A percentile compares a stretch with the other conserved stretches of the same genome.
Conservation (phyloP, 2,329 filamentous ascomycete species). For the Chalara sp. region DNA sequence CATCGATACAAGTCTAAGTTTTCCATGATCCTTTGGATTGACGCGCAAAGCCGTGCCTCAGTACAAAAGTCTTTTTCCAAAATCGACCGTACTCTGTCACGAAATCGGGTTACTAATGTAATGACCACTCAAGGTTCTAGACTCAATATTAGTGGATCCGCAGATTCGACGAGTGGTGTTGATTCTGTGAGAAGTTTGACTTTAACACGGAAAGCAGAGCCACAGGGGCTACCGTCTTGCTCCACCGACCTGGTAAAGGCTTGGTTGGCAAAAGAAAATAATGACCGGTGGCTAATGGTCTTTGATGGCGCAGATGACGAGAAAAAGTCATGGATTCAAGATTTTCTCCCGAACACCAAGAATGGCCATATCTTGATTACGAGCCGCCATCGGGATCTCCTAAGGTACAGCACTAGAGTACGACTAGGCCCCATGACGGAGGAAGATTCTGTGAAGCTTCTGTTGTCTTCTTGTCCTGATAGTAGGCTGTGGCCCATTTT, state of each 20-base stretch:
- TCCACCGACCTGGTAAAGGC: not conserved
- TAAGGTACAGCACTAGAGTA: slow-evolving; percentile 6
- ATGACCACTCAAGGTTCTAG: too few relatives aligned
- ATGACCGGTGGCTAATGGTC: slow-evolving; percentile 9
- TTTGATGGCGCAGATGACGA: slow-evolving; percentile 9
- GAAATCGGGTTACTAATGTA: too few relatives aligned
- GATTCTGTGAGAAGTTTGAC: too few relatives aligned
- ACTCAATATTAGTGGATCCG: too few relatives aligned
- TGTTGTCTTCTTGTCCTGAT: slow-evolving; percentile 4
- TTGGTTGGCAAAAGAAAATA: slow-evolving; percentile 5
- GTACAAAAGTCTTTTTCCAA: too few relatives aligned
- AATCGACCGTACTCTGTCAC: too few relatives aligned
- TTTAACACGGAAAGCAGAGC: too few relatives aligned
- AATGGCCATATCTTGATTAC: slow-evolving; percentile 8
- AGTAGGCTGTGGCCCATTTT: not conserved
- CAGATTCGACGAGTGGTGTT: too few relatives aligned
- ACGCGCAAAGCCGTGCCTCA: too few relatives aligned
- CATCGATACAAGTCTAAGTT: too few relatives aligned
- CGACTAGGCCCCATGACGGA: slow-evolving; percentile 4
- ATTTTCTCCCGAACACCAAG: not conserved
- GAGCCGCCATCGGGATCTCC: slow-evolving; percentile 2
- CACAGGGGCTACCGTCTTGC: too few relatives aligned
- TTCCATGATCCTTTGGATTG: too few relatives aligned
- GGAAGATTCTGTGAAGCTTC: slow-evolving; percentile 7
- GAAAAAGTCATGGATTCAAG: not conserved